Percentiles rank a stretch among this genome's conserved stretches.
phyloP scores from a whole-genome alignment of 306 rosid species.

The Vigna reflexopilosa region DNA sequence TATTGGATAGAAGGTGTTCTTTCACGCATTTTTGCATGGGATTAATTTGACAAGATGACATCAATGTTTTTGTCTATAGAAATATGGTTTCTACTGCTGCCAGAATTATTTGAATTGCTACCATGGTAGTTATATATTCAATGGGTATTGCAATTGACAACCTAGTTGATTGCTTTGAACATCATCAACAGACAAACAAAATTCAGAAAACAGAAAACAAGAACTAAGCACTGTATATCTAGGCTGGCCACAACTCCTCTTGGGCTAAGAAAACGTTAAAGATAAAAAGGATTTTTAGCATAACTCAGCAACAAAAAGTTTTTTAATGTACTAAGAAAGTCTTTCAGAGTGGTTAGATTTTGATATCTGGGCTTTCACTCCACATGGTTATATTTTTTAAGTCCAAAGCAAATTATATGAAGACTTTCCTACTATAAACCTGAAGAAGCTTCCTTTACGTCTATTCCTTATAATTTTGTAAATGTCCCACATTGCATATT shows the following conservation, averaged over 20 bases:
- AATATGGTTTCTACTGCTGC: not conserved
- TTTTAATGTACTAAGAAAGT: not conserved
- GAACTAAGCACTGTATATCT: not conserved
- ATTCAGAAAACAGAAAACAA: not conserved
- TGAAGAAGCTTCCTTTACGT: not conserved
- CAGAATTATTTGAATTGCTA: not conserved
- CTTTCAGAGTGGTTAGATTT: too few species aligned
- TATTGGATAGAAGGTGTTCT: constrained; percentile 14
- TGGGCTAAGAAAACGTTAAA: not conserved
- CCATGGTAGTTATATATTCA: not conserved
- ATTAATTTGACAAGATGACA: not conserved
- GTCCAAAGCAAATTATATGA: not conserved
- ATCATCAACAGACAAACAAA: not conserved
- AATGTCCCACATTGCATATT: too few species aligned
- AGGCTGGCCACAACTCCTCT: not conserved
- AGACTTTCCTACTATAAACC: not conserved
- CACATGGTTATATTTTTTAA: not conserved
- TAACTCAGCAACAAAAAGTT: not conserved
- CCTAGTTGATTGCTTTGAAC: not conserved
- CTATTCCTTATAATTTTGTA: not conserved
- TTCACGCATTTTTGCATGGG: constrained; percentile 16
- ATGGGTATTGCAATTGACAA: not conserved
- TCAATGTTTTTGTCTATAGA: not conserved
- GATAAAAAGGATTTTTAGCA: not conserved
- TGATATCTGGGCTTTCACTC: not conserved